phyloP scores from a whole-genome alignment of 257 asterid species.

The Sherardia arvensis region DNA sequence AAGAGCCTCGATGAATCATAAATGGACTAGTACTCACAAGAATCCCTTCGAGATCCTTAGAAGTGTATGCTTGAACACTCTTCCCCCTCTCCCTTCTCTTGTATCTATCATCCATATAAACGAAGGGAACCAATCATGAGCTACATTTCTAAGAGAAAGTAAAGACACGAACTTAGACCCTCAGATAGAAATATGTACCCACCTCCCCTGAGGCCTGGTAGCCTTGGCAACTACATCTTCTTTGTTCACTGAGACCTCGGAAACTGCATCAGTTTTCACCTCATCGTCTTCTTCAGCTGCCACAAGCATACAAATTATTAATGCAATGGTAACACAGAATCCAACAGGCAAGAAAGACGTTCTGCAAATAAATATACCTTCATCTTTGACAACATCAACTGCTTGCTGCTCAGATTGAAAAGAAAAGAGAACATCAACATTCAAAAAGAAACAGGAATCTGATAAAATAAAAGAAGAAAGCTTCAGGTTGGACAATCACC shows the following conservation, averaged over 20 bases:
- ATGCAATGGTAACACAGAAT: constrained; percentile 1
- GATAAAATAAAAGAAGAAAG: background rate
- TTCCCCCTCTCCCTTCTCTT: constrained; percentile 88
- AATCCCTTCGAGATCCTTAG: constrained; percentile 92
- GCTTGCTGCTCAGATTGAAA: constrained; percentile 49
- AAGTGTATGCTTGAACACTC: constrained; percentile 60
- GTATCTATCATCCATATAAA: constrained; percentile 38
- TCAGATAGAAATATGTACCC: constrained; percentile 1
- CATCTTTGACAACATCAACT: constrained; percentile 35
- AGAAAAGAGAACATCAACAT: background rate
- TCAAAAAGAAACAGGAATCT: background rate
- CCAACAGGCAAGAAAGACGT: constrained; percentile 3
- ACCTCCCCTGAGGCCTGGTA: constrained; percentile 98
- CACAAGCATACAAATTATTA: constrained; percentile 12
- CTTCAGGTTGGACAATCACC: constrained; percentile 30
- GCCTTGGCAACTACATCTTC: constrained; percentile 39
- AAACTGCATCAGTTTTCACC: constrained; percentile 12
- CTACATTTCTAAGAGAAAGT: background rate
- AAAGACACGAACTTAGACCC: background rate
- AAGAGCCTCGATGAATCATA: background rate
- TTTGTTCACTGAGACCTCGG: constrained; percentile 21
- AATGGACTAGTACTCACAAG: constrained; percentile 45
- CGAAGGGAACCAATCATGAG: background rate
- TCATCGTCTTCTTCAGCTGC: constrained; percentile 34
- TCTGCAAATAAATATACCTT: constrained; percentile 33